A percentile compares a stretch with the other conserved stretches of the same genome.
phyloP scores from a whole-genome alignment of 2,329 filamentous ascomycete species.

The Penicillium crustosum region DNA sequence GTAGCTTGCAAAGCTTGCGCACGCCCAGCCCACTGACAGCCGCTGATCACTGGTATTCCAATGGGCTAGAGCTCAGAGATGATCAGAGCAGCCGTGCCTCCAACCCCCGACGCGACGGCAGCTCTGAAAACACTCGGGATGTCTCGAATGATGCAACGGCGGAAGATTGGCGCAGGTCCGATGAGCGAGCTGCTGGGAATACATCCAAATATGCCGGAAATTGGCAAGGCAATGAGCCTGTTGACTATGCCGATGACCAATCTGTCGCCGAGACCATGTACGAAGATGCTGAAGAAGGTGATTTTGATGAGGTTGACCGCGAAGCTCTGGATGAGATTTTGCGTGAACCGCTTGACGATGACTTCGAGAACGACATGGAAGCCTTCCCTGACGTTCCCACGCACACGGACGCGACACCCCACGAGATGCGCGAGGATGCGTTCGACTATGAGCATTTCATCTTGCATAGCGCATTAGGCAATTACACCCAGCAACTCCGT shows the following conservation, averaged over 20 bases:
- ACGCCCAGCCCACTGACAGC: conserved; percentile 78
- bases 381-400: background rate
- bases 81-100: conserved; percentile 38
- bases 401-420: conserved; percentile 63
- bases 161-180: conserved; percentile 6
- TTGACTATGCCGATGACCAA: conserved; percentile 28
- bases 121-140: conserved; percentile 28
- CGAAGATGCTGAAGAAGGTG: conserved; percentile 46
- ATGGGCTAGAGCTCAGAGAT: conserved; percentile 39
- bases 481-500: conserved; percentile 39
- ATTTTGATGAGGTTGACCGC: conserved; percentile 57
- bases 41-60: conserved; percentile 59
- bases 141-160: background rate
- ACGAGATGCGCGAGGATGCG: conserved; percentile 90
- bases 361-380: conserved; percentile 32
- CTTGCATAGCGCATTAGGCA: conserved; percentile 86
- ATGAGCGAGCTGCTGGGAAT: conserved; percentile 4
- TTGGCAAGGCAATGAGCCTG: conserved; percentile 12
- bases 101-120: conserved; percentile 37
- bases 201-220: conserved; percentile 4
- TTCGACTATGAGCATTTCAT: conserved; percentile 98
- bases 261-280: conserved; percentile 41
- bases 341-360: conserved; percentile 44
- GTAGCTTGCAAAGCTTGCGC: conserved; percentile 72
- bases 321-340: conserved; percentile 58